Conservation (phyloP, 164 flowering plant species). For the Brasenia schreberi region DNA sequence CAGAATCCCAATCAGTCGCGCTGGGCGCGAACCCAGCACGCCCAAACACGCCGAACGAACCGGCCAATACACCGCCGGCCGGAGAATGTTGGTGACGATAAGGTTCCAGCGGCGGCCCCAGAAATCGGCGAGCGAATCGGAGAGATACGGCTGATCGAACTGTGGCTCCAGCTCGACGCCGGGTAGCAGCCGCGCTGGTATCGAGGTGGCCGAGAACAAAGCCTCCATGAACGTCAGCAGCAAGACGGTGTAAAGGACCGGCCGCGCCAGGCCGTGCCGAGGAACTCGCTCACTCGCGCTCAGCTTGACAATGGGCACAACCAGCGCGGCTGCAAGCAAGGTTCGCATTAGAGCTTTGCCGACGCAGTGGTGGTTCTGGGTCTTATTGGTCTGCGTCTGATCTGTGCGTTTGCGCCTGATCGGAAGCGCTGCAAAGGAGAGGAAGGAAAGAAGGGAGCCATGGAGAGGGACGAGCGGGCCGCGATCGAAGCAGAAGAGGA, state of each 20-base stretch:
- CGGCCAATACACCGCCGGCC: slow-evolving; percentile 11
- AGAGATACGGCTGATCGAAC: slow-evolving; percentile 10
- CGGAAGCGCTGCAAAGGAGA: slow-evolving; percentile 10
- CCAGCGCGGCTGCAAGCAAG: not conserved
- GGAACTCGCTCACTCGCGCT: not conserved
- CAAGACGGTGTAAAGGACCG: not conserved
- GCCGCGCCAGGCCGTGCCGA: not conserved
- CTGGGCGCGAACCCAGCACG: not conserved
- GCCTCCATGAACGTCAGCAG: not conserved
- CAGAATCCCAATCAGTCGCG: slow-evolving; percentile 1
- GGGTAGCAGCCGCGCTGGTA: not conserved
- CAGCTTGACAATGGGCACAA: not conserved
- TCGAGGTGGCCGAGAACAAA: slow-evolving; percentile 7
- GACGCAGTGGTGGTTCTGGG: not conserved
- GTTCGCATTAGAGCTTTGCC: not conserved
- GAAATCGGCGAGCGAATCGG: slow-evolving; percentile 14
- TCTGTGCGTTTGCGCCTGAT: slow-evolving; percentile 8
- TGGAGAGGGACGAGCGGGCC: slow-evolving; percentile 8
- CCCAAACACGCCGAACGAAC: not conserved
- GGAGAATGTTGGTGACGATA: slow-evolving; percentile 11
- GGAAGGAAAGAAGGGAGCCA: slow-evolving; percentile 3
- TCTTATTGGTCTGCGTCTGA: not conserved
- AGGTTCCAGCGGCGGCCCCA: slow-evolving; percentile 19
- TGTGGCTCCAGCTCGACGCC: slow-evolving; percentile 10
- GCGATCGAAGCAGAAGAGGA: slow-evolving; percentile 13